Conservation (phyloP, 176 grass and related monocot genomes). For the Lolium rigidum region DNA sequence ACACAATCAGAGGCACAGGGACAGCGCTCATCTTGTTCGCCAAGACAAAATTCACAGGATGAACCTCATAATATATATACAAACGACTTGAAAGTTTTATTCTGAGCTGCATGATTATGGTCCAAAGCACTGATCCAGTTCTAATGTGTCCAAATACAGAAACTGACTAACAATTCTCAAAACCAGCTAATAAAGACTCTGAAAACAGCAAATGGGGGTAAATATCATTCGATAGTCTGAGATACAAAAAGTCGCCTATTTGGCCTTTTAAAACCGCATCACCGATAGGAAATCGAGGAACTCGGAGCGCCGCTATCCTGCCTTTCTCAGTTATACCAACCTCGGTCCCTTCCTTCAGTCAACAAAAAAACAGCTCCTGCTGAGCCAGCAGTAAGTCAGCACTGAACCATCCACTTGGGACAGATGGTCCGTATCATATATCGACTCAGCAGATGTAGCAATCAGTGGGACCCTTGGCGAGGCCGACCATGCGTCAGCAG, state of each 20-base stretch:
- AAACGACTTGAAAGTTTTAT: neutral
- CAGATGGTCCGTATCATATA: neutral
- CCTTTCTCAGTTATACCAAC: slow-evolving; percentile 7
- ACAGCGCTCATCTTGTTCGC: no score
- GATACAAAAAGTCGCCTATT: neutral
- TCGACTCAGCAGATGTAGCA: slow-evolving; percentile 26
- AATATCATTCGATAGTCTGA: neutral
- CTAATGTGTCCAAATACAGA: neutral
- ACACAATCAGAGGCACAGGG: no score
- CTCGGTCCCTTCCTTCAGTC: slow-evolving; percentile 15
- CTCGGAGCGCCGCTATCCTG: slow-evolving; percentile 17
- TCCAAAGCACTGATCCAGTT: neutral
- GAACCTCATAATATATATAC: neutral
- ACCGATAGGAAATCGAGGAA: neutral
- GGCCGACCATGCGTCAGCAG: slow-evolving; percentile 37
- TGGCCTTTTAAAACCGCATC: neutral
- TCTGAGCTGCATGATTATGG: neutral
- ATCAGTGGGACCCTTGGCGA: slow-evolving; percentile 40
- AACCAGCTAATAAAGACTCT: neutral
- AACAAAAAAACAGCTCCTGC: neutral
- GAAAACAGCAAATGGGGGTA: neutral
- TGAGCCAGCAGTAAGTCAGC: slow-evolving; percentile 3
- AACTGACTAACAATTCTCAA: neutral
- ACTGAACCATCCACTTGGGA: neutral
- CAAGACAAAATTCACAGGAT: no score